phyloP scores from a whole-genome alignment of 495 filamentous ascomycete species.

The Neurospora tetrasperma region DNA sequence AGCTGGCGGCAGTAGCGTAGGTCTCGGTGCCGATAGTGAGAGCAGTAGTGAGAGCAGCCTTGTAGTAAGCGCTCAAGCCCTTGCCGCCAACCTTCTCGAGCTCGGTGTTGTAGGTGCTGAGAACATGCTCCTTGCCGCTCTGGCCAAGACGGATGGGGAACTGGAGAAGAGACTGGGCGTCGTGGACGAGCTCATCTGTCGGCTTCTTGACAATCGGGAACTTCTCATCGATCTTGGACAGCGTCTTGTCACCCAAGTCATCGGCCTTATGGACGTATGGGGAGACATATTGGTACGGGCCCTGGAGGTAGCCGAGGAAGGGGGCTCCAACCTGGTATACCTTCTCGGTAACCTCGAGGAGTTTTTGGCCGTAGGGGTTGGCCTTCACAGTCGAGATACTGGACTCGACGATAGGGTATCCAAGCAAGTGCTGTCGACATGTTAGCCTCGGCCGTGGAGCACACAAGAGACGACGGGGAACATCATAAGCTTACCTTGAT shows the following conservation, averaged over 20 bases:
- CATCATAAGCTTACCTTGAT: conserved; percentile 14
- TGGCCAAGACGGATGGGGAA: conserved; percentile 55
- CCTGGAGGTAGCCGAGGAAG: conserved; percentile 63
- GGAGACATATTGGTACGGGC: conserved; percentile 64
- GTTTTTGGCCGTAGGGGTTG: conserved; percentile 71
- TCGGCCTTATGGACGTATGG: conserved; percentile 82
- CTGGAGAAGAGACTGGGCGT: conserved; percentile 51
- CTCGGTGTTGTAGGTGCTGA: conserved; percentile 60
- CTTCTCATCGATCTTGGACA: conserved; percentile 61
- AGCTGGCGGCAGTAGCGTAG: conserved; percentile 45
- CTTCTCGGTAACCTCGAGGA: conserved; percentile 57
- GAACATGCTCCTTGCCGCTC: conserved; percentile 67
- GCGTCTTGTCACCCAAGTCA: conserved; percentile 60
- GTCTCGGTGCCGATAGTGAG: conserved; percentile 62
- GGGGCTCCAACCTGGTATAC: conserved; percentile 61
- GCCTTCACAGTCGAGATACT: conserved; percentile 64
- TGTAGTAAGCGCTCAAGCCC: conserved; percentile 55
- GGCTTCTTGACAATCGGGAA: conserved; percentile 88
- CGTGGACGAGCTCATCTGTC: conserved; percentile 61
- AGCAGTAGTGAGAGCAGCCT: conserved; percentile 65
- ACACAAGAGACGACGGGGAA: not conserved
- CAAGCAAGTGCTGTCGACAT: conserved; percentile 58
- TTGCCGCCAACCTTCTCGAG: conserved; percentile 67
- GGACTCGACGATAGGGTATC: conserved; percentile 79
- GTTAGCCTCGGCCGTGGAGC: conserved; percentile 3